Base-by-base conservation (phyloP, 148 eudicot genomes). In the Silene conica region DNA sequence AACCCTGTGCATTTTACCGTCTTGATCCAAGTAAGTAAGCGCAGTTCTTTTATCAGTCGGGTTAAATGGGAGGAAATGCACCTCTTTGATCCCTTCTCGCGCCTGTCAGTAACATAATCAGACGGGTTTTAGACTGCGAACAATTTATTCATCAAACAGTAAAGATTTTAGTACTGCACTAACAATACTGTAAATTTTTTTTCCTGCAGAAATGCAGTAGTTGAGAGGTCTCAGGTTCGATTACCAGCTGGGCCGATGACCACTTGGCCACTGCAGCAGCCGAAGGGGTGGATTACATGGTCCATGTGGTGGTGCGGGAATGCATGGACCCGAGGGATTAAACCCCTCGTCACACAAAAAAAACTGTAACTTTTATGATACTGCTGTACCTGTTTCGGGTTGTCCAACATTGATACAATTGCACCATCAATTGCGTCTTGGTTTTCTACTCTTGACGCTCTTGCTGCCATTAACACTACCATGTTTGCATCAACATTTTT, bases 61-160 rank as follows among this genome's bases (percentile, higher is more conserved):
- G 75, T 89, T 92, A 76, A 92, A 92, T 52, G 97, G 97, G 10
- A 92, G 86, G 81, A 92, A 92, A 59, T 92, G 97, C 7, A 92
- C 81, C 82, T 89, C 97, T 71, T 75, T 78, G 69, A 92, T 87
- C 61, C 87, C 91, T 69, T 83, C 90, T 56, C 93, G 79, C 13
- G 91, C 90, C 97, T 87, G 71, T 52, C 45, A 16, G 26, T 63
- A 57, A n/a, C 16, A 18, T n/a, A n/a, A 75, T 38, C 58, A 68
- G 10, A 64, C 61, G 46, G 22, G 13, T 18, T 59, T 20, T 46
- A 18, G n/a, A 20, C 25, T 19, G 22, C 26, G 10, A 52, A 61
- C n/a, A 58, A 19, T 13, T 20, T 2, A 31, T 14, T 21, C 11
- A 31, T 8, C 20, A 25, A 34, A 50, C 19, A 59, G 26, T 16